phyloP scores from a whole-genome alignment of 2,329 filamentous ascomycete genomes.

The Pseudocercospora fijiensis region DNA sequence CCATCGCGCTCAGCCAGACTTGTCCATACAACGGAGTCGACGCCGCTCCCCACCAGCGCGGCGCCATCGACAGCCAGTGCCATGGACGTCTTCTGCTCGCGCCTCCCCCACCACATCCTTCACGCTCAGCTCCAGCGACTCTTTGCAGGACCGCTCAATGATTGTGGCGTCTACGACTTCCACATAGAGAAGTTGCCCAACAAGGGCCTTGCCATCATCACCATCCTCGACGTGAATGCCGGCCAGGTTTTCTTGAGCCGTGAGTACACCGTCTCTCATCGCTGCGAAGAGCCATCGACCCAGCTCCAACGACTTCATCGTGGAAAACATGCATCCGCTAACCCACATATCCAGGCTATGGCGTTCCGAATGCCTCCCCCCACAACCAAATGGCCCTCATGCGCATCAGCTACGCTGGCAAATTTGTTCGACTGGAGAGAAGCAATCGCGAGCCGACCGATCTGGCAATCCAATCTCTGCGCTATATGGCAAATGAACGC shows the following conservation, averaged over 20 bases:
- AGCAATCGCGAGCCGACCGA: slow-evolving; percentile 23
- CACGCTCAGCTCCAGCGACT: slow-evolving; percentile 44
- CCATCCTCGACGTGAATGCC: slow-evolving; percentile 45
- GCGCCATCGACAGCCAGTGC: background rate
- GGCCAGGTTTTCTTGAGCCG: slow-evolving; percentile 46
- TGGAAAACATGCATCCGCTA: background rate
- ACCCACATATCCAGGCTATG: slow-evolving; percentile 28
- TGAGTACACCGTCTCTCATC: background rate
- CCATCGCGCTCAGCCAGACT: too few species aligned
- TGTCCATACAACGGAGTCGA: too few species aligned
- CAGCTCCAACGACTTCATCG: too few species aligned
- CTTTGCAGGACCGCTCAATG: slow-evolving; percentile 42
- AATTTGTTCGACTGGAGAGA: slow-evolving; percentile 10
- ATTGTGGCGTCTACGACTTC: slow-evolving; percentile 45
- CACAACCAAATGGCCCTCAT: slow-evolving; percentile 13
- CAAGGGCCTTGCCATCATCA: slow-evolving; percentile 48
- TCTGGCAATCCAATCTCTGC: slow-evolving; percentile 30
- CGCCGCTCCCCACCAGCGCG: too few species aligned
- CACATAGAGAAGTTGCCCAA: slow-evolving; percentile 46
- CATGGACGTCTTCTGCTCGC: slow-evolving; percentile 52
- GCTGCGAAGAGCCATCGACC: too few species aligned
- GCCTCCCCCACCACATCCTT: slow-evolving; percentile 45
- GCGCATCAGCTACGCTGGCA: slow-evolving; percentile 13
- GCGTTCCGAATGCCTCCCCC: slow-evolving; percentile 26
- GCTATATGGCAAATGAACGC: slow-evolving; percentile 24